Percentiles rank a stretch among this genome's conserved stretches.
Evolutionary conservation across 2,329 filamentous ascomycete species (phyloP).

Genomic region (Penicillium brasilianum): DNA sequence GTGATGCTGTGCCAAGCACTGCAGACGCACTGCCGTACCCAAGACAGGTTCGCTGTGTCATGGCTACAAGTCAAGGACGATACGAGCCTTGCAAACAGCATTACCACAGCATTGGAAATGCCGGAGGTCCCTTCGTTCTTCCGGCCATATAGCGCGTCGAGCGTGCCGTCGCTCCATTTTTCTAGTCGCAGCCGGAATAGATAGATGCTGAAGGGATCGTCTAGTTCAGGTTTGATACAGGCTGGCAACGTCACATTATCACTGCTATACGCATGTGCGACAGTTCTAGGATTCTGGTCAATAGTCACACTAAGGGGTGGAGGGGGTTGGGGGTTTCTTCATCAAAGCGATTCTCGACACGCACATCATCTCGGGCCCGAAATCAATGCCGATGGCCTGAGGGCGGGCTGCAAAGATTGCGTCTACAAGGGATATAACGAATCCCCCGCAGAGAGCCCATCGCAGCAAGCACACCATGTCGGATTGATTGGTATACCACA

Average conservation of each 20-base stretch:
- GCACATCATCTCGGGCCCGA: conserved; percentile 11
- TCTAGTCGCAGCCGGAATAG: conserved; percentile 7
- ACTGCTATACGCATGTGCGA: conserved; percentile 12
- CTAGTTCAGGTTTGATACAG: conserved; percentile 12
- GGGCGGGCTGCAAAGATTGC: conserved; percentile 8
- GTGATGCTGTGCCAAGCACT: conserved; percentile 11
- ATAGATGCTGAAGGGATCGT: conserved; percentile 10
- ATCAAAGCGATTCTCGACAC: conserved; percentile 8
- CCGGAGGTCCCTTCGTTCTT: conserved; percentile 6
- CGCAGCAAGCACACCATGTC: conserved; percentile 12
- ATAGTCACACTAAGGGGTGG: neutral
- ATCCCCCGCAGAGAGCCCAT: conserved; percentile 9
- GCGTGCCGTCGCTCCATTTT: conserved; percentile 8
- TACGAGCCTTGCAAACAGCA: conserved; percentile 8
- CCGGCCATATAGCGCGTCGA: conserved; percentile 10
- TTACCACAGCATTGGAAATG: conserved; percentile 10
- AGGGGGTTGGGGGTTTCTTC: neutral
- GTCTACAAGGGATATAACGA: conserved; percentile 11
- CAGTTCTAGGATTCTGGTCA: conserved; percentile 11
- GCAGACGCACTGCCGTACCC: conserved; percentile 10
- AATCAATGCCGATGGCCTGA: conserved; percentile 12
- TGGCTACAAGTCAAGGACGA: conserved; percentile 9
- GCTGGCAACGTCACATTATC: conserved; percentile 12
- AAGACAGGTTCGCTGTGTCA: conserved; percentile 12
- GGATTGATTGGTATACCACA: conserved; percentile 10